A percentile compares a stretch with the other conserved stretches of the same genome.
These are phyloP conservation scores for Penicillium robsamsonii DNA, from an alignment of 495 filamentous ascomycete genomes.

Conservation along the genomic window DNA sequence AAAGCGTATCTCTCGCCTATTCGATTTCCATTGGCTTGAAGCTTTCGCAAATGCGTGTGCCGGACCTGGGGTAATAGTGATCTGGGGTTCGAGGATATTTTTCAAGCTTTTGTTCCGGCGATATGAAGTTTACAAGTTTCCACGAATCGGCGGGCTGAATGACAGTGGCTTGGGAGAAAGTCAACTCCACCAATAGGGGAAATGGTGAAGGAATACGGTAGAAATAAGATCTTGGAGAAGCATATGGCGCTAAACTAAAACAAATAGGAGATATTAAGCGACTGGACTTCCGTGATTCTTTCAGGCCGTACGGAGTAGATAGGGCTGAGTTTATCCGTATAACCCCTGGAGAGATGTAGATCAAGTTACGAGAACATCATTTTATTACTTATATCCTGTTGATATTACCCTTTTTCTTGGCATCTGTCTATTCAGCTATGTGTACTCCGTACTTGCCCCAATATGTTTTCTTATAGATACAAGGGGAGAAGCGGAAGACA, in stretches of 20 bases:
- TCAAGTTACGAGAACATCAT: background rate
- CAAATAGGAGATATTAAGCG: slow-evolving; percentile 4
- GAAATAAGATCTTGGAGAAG: slow-evolving; percentile 4
- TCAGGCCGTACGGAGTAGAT: background rate
- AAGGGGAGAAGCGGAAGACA: no score
- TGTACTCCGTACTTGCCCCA: background rate
- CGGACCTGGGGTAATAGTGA: slow-evolving; percentile 25
- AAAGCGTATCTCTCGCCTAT: background rate
- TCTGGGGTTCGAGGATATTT: slow-evolving; percentile 44
- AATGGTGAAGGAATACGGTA: slow-evolving; percentile 1
- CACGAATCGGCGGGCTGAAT: slow-evolving; percentile 35
- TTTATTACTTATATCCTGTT: background rate
- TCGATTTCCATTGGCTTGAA: slow-evolving; percentile 15
- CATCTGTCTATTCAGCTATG: background rate
- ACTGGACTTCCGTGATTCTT: background rate
- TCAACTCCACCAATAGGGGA: slow-evolving; percentile 38
- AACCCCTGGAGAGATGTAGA: background rate
- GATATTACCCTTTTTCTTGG: background rate
- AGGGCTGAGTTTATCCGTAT: background rate
- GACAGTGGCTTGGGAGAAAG: slow-evolving; percentile 19
- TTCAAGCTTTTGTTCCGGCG: slow-evolving; percentile 21
- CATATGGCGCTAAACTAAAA: background rate
- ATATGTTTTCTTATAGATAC: background rate
- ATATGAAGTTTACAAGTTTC: slow-evolving; percentile 22
- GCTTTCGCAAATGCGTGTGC: background rate